Evolutionary conservation across 345 rosid species (phyloP).

Genomic region (Pistacia integerrima): DNA sequence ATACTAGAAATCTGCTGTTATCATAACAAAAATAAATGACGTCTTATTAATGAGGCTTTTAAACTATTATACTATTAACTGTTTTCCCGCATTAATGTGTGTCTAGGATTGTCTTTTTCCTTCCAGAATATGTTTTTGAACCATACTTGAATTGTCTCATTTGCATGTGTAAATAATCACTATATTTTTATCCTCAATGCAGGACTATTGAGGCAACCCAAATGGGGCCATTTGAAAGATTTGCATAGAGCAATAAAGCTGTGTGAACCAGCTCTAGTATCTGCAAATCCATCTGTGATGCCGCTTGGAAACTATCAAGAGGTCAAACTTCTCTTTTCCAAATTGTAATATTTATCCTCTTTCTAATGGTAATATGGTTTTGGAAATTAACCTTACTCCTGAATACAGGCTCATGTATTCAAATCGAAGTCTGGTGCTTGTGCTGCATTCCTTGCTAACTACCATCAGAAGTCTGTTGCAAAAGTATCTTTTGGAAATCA

Average conservation of each 20-base stretch:
- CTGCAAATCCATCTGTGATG: conserved; percentile 61
- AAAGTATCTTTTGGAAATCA: conserved; percentile 71
- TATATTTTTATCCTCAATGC: conserved; percentile 17
- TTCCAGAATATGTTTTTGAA: not conserved
- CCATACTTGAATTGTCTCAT: not conserved
- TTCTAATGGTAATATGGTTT: not conserved
- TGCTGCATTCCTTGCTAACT: conserved; percentile 94
- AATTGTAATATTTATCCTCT: not conserved
- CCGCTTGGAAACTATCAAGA: conserved; percentile 87
- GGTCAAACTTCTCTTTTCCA: conserved; percentile 39
- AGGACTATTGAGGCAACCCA: conserved; percentile 93
- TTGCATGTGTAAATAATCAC: conserved; percentile 7
- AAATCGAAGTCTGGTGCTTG: conserved; percentile 76
- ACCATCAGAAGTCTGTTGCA: conserved; percentile 61
- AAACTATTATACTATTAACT: not conserved
- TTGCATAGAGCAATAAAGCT: conserved; percentile 90
- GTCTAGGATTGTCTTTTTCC: not conserved
- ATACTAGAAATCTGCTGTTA: not conserved
- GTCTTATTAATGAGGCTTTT: not conserved
- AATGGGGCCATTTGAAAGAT: conserved; percentile 99
- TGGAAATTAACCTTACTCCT: not conserved
- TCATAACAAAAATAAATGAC: not conserved
- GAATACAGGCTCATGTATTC: conserved; percentile 84
- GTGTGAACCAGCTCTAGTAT: conserved; percentile 86
- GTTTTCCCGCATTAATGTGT: not conserved